Percentiles rank a stretch among this genome's conserved stretches.
Evolutionary conservation across 2,329 filamentous ascomycete species (phyloP).

Genomic region (Arthrobotrys musiformis): DNA sequence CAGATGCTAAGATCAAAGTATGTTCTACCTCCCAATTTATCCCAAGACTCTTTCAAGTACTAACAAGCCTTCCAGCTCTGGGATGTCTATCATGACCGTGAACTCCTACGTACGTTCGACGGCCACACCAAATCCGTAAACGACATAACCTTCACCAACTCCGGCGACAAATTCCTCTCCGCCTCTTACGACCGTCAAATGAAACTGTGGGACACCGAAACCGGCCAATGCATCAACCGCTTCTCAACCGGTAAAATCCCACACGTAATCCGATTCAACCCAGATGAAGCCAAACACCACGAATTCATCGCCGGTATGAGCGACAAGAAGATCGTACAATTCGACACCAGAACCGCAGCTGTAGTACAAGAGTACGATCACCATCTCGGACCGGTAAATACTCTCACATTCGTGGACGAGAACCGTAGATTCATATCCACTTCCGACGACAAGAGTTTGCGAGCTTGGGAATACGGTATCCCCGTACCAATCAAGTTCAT

Average conservation of each 20-base stretch:
- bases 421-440: constrained; percentile 97
- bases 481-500: constrained; percentile 99
- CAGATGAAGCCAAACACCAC: constrained; percentile 77
- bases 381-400: constrained; percentile 97
- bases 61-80: constrained; percentile 70
- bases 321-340: constrained; percentile 98
- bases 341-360: constrained; percentile 83
- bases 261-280: constrained; percentile 94
- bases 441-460: constrained; percentile 93
- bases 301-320: constrained; percentile 98
- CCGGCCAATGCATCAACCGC: constrained; percentile 83
- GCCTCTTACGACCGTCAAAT: constrained; percentile 94
- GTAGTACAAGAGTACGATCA: constrained; percentile 98
- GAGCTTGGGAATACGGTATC: constrained; percentile 98
- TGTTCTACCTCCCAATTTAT: background rate
- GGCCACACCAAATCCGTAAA: constrained; percentile 91
- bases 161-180: constrained; percentile 86
- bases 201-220: constrained; percentile 98
- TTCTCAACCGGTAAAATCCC: constrained; percentile 96
- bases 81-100: constrained; percentile 90
- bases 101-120: constrained; percentile 88
- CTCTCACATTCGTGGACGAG: constrained; percentile 93
- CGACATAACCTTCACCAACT: constrained; percentile 85
- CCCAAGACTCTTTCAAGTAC: background rate
- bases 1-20: constrained; percentile 84